Evolutionary conservation across 2,329 filamentous ascomycete genomes (phyloP), one percentile per base, ranked within the genome.

Genomic region (Paecilomyces sp.): DNA sequence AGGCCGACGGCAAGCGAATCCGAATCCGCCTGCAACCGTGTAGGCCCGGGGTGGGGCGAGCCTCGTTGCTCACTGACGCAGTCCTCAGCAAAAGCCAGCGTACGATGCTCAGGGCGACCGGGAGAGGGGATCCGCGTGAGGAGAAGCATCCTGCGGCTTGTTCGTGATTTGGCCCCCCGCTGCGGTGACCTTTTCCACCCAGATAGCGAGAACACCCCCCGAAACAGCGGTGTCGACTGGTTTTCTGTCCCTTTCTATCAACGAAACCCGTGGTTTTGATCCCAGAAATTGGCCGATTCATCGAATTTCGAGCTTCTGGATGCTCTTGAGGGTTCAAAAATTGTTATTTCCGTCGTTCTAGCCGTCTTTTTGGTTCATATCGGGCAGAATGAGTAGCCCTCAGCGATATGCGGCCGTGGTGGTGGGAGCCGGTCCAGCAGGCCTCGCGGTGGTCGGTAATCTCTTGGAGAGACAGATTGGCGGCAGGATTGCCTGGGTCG

Each of bases 361-460:
- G 22, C 51, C 18, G 18, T 15, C 41, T 18, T 47, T 47, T 18
- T 47, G 41, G 41, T 8, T 9, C n/a, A 2, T 8, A 47, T 47
- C 41, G 41, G 36, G 5, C 59, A 66, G 56, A 66, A 69, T 73
- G 63, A 62, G 57, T 53, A 52, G 67, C 53, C 62, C 69, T 15
- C 68, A 69, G 52, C 73, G 66, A 66, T 84, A 79, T 65, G 79
- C 77, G 56, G 83, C 83, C 2, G 79, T 86, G 1, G 83, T 87
- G 1, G 81, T 85, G 22, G 84, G 84, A 56, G 82, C 79, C 58
- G 84, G 84, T 15, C 81, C 83, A 3, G 82, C 81, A 52, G 85
- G 85, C 59, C 79, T 87, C 58, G 84, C 83, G 3, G 81, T 80
- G 6, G 77, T 87, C 25, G 85, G 85, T n/a, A 86, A 85, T 65